Evolutionary conservation across 2,329 filamentous ascomycete genomes (phyloP), one percentile per base, ranked within the genome.

Genomic region (Cryphonectria carpinicola): DNA sequence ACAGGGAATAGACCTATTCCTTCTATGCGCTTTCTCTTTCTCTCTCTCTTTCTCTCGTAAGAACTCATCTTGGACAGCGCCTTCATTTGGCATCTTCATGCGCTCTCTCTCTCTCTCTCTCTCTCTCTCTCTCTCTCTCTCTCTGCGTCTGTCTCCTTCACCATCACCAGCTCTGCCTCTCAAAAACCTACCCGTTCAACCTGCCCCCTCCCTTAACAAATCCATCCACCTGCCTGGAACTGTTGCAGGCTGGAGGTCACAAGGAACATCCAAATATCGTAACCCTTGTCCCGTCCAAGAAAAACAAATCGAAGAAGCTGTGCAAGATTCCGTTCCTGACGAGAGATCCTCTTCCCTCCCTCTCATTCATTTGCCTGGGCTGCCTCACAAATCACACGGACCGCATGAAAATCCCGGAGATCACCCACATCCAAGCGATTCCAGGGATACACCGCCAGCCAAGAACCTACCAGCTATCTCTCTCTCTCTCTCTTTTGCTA

Each of bases 81-180:
- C 66, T 68, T 72, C 68, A 70, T 70, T 72, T 69, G 71, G 28
- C 62, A 70, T 22, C 11, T 71, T 71, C 65, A 72, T 71, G 68
- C 68, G 35, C 25, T 25, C 32, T 17, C 54, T 22, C n/a, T 56
- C 52, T 17, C n/a, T 32, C 62, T 32, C n/a, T n/a, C n/a, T n/a
- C n/a, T n/a, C n/a, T n/a, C n/a, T n/a, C n/a, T n/a, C n/a, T n/a
- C 25, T 25, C 32, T 17, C 54, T 22, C n/a, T 56, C 52, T 17
- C n/a, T 32, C 62, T 32, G 32, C 4, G 32, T 32, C 32, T 32
- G 32, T 32, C 32, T 32, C 32, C 32, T 32, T 32, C 3, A 19
- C 43, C 22, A 19, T n/a, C 46, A 10, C 8, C 19, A 43, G 13
- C 41, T 17, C 14, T 4, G 41, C 14, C 41, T 43, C 41, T 43